A percentile compares a stretch with the other conserved stretches of the same genome.
Conservation (phyloP, 306 rosid genomes). For the Lathyrus tuberosus region DNA sequence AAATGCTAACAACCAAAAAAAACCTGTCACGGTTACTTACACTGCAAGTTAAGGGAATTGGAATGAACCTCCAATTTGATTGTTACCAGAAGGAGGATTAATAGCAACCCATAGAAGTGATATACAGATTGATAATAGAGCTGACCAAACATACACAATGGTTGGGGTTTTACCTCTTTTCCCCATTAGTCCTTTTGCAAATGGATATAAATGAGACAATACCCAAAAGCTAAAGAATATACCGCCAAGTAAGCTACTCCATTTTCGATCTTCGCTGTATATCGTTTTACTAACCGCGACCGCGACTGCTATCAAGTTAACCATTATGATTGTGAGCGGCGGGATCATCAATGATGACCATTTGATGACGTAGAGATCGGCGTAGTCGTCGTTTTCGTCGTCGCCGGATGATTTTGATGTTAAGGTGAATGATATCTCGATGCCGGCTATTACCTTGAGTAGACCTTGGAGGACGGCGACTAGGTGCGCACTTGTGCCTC, state of each 20-base stretch:
- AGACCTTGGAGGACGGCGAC: conserved; percentile 83
- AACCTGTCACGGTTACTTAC: conserved; percentile 34
- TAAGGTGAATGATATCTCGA: conserved; percentile 76
- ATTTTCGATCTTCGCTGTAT: conserved; percentile 53
- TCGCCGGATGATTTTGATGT: conserved; percentile 71
- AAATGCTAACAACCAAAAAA: conserved; percentile 37
- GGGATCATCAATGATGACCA: conserved; percentile 75
- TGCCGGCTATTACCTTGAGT: conserved; percentile 72
- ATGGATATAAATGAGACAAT: conserved; percentile 71
- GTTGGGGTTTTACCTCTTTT: conserved; percentile 74
- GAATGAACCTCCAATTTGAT: conserved; percentile 71
- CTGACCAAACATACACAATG: conserved; percentile 80
- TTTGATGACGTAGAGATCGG: conserved; percentile 64
- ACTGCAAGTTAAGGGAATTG: conserved; percentile 63
- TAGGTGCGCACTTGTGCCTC: conserved; percentile 86
- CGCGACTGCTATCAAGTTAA: conserved; percentile 62
- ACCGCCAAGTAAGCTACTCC: conserved; percentile 74
- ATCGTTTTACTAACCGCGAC: conserved; percentile 60
- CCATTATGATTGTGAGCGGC: conserved; percentile 72
- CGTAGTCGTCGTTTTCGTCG: conserved; percentile 54
- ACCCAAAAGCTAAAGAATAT: conserved; percentile 85
- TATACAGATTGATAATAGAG: conserved; percentile 67
- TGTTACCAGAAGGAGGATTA: conserved; percentile 58
- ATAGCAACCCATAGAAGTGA: conserved; percentile 87
- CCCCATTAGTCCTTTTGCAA: conserved; percentile 82